Conservation (phyloP, 1,284 basidiomycete genomes). For the Heterobasidion annosum region DNA sequence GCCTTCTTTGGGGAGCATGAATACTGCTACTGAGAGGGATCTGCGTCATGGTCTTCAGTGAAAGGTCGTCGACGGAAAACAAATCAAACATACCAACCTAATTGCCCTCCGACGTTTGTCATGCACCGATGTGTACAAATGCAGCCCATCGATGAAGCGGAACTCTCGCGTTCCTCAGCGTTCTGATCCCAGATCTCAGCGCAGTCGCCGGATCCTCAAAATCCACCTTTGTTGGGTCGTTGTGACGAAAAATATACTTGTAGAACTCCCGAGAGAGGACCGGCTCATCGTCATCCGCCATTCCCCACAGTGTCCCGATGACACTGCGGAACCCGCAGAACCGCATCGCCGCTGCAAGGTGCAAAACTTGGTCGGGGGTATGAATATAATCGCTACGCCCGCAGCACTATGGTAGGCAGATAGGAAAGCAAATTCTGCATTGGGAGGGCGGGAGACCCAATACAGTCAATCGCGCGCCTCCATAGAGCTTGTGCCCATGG, state of each 20-base stretch:
- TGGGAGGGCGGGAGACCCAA: conserved; percentile 3
- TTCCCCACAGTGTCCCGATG: conserved; percentile 27
- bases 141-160: too few species aligned
- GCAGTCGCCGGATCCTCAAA: neutral
- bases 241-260: neutral
- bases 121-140: too few species aligned
- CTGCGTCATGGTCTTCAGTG: too few species aligned
- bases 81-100: too few species aligned
- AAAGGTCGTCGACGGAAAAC: too few species aligned
- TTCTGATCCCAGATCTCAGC: neutral
- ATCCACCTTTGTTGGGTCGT: neutral
- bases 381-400: neutral
- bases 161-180: neutral
- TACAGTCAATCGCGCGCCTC: conserved; percentile 1
- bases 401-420: conserved; percentile 8
- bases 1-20: too few species aligned
- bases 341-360: neutral
- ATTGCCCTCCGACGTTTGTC: too few species aligned
- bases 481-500: conserved; percentile 3
- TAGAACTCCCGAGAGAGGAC: conserved; percentile 4
- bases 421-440: conserved; percentile 10
- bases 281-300: conserved; percentile 16
- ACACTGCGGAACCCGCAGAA: conserved; percentile 24
- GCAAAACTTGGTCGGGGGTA: neutral
- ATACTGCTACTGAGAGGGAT: too few species aligned